Evolutionary conservation across 768 basidiomycete species (phyloP).

Genomic region (Tricholoma matsutake): DNA sequence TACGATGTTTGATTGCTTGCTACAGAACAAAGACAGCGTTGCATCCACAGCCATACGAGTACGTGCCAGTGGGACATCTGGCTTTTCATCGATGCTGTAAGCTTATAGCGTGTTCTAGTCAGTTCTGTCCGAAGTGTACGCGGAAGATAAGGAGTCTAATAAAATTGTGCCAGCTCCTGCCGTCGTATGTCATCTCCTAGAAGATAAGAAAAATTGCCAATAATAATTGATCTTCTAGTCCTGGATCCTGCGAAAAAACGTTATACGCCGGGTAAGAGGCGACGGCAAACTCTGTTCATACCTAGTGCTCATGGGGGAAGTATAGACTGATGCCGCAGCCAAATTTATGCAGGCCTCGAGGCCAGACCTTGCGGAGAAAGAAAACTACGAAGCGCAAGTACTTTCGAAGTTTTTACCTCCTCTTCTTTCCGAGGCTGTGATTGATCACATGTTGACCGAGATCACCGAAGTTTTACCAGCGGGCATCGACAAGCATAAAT

Average conservation of each 20-base stretch:
- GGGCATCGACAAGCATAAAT: slow-evolving; percentile 27
- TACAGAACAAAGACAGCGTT: slow-evolving; percentile 53
- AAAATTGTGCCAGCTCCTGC: slow-evolving; percentile 42
- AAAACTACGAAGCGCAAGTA: slow-evolving; percentile 52
- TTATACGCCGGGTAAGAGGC: slow-evolving; percentile 52
- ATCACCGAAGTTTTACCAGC: slow-evolving; percentile 33
- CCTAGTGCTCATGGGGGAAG: slow-evolving; percentile 2
- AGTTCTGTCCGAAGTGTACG: slow-evolving; percentile 65
- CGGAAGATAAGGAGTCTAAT: slow-evolving; percentile 56
- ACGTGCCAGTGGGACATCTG: too few relatives aligned
- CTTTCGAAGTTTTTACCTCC: slow-evolving; percentile 60
- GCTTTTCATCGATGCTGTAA: neutral
- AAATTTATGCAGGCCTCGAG: slow-evolving; percentile 58
- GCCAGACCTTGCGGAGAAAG: slow-evolving; percentile 62
- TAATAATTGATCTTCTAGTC: neutral
- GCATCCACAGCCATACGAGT: slow-evolving; percentile 59
- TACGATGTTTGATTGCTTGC: slow-evolving; percentile 4
- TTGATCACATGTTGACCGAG: slow-evolving; percentile 49
- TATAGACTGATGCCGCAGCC: slow-evolving; percentile 55
- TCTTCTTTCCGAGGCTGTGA: slow-evolving; percentile 48
- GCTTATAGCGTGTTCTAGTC: slow-evolving; percentile 39
- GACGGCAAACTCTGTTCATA: neutral
- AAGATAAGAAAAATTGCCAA: too few relatives aligned
- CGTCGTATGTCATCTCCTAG: slow-evolving; percentile 32
- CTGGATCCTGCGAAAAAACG: slow-evolving; percentile 57